Base-by-base conservation (phyloP, 257 asterid species). In the Rehmannia glutinosa region DNA sequence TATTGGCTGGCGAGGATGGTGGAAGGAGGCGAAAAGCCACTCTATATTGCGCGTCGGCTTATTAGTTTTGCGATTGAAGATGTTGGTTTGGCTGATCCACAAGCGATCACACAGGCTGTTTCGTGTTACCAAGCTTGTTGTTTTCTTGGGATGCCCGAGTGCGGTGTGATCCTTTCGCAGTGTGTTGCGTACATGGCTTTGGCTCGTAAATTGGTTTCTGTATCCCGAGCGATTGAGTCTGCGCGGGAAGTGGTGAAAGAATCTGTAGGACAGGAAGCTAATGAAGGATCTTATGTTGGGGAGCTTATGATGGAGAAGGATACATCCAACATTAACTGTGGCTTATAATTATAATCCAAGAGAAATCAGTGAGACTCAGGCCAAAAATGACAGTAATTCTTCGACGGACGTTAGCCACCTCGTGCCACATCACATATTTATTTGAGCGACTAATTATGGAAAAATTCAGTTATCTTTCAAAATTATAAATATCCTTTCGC, bases 1-100 rank as follows among this genome's bases (percentile, higher is more conserved):
- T 90, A 90, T 73, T 90, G 95, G 97, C 75, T 90, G 8, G 90
- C 86, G 0, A 76, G 96, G 28, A 90, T 87, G 96, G 62, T 90
- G 13, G 86, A 83, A 80, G 97, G 97, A 49, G n/a, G n/a, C n/a
- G n/a, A n/a, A n/a, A n/a, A n/a, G n/a, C n/a, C n/a, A n/a, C n/a
- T n/a, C n/a, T n/a, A 90, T 71, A 86, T 90, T 39, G 90, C 96
- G 0, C 92, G 89, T 2, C 71, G 95, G 15, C 88, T 90, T 11
- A 54, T 90, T 2, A 66, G 93, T 41, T 87, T 86, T 49, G 92
- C 97, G 8, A 80, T 89, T 49, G 93, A 90, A 33, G 97, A 90
- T 64, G 77, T 90, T 0, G 92, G 97, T 3, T 74, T 87, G 71
- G 94, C 95, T n/a, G 96, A 90, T 71, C 86, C 96, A 0, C 84